These are phyloP conservation scores for Aegilops tauschii DNA, from an alignment of 176 grass and related monocot genomes.

Conservation along the genomic window DNA sequence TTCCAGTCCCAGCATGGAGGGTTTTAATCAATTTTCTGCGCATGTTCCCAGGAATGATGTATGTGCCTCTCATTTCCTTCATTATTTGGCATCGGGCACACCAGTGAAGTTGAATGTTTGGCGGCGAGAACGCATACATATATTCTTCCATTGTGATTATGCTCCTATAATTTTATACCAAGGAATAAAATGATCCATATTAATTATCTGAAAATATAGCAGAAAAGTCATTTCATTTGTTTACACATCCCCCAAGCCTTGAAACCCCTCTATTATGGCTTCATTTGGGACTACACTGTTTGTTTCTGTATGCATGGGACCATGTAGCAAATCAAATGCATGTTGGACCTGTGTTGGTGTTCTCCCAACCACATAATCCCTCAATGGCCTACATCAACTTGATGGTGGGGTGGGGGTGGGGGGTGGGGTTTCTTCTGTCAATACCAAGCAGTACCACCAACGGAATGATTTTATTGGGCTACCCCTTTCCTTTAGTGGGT, in stretches of 20 bases:
- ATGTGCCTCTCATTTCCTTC: neutral
- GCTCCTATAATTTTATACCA: neutral
- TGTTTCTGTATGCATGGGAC: neutral
- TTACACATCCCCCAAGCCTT: neutral
- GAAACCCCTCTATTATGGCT: neutral
- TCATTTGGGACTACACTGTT: neutral
- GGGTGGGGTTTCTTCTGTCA: neutral
- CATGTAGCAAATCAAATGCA: slow-evolving; percentile 1
- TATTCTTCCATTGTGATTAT: neutral
- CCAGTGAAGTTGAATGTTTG: neutral
- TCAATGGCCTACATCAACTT: slow-evolving; percentile 30
- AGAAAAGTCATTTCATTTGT: neutral
- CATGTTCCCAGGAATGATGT: neutral
- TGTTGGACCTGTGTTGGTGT: slow-evolving; percentile 13
- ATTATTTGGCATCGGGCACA: neutral
- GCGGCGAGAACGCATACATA: neutral
- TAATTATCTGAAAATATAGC: neutral
- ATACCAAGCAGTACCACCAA: slow-evolving; percentile 5
- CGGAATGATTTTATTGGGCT: slow-evolving; percentile 21
- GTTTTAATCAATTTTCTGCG: neutral
- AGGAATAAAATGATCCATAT: neutral
- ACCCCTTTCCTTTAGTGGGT: slow-evolving; percentile 15
- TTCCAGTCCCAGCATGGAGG: neutral
- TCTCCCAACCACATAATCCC: slow-evolving; percentile 23
- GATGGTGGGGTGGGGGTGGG: slow-evolving; percentile 16